phyloP scores from a whole-genome alignment of 352 stramenopile species.

The Plasmopara muralis region DNA sequence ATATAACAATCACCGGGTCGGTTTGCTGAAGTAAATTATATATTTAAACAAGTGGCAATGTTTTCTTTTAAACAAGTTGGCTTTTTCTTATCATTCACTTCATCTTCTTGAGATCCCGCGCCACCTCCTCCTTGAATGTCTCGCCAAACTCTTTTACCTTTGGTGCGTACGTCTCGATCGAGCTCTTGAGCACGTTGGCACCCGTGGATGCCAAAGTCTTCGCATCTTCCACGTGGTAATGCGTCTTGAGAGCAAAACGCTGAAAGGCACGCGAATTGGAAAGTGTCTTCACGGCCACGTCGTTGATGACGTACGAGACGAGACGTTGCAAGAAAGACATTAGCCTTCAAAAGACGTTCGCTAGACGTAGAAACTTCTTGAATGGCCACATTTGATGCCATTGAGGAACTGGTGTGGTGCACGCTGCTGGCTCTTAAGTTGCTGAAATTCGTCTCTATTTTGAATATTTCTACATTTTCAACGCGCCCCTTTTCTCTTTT shows the following conservation, averaged over 20 bases:
- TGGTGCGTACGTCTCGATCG: slow-evolving; percentile 50
- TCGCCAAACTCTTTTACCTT: slow-evolving; percentile 73
- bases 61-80: neutral
- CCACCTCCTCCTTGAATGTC: slow-evolving; percentile 69
- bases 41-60: too few species aligned
- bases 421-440: neutral
- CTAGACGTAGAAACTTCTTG: slow-evolving; percentile 8
- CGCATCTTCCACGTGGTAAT: slow-evolving; percentile 76
- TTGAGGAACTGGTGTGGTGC: too few species aligned
- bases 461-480: too few species aligned
- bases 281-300: slow-evolving; percentile 79
- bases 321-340: slow-evolving; percentile 84
- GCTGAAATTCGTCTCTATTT: neutral
- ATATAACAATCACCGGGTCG: too few species aligned
- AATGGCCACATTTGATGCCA: slow-evolving; percentile 7
- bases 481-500: slow-evolving; percentile 3
- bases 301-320: slow-evolving; percentile 77
- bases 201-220: slow-evolving; percentile 60
- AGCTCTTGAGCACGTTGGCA: slow-evolving; percentile 38
- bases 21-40: too few species aligned
- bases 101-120: slow-evolving; percentile 63
- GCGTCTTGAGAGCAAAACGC: slow-evolving; percentile 79
- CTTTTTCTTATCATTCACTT: slow-evolving; percentile 29
- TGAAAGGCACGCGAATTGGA: slow-evolving; percentile 78
- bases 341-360: neutral